These are phyloP conservation scores for Furcasterigmium furcatum DNA, from an alignment of 2,329 filamentous ascomycete species.

Conservation along the genomic window DNA sequence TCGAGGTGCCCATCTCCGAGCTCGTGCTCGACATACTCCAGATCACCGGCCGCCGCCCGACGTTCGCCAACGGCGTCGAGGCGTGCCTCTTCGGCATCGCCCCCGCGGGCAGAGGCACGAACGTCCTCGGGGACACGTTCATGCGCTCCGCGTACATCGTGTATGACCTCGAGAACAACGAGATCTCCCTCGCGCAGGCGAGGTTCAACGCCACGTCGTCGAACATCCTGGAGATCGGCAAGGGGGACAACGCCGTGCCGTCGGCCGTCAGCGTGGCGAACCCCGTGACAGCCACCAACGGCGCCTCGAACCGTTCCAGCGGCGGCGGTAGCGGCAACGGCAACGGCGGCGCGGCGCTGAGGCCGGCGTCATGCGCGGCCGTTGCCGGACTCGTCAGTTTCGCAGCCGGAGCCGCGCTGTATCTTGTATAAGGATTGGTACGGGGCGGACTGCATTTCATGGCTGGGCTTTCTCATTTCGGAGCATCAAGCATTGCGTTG, in stretches of 20 bases:
- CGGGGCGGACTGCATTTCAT: too few relatives aligned
- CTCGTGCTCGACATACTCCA: constrained; percentile 45
- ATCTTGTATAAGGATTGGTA: background rate
- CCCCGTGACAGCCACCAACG: constrained; percentile 46
- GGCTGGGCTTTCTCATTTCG: too few relatives aligned
- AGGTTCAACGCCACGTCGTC: constrained; percentile 53
- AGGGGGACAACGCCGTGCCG: constrained; percentile 46
- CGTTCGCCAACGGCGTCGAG: constrained; percentile 50
- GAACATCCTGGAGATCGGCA: constrained; percentile 52
- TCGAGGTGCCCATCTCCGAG: constrained; percentile 56
- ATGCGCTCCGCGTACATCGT: constrained; percentile 73
- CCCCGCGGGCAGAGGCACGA: constrained; percentile 50
- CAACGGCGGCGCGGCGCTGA: constrained; percentile 7
- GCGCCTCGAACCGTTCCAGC: constrained; percentile 19
- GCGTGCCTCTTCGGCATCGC: constrained; percentile 68
- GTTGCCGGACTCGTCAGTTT: background rate
- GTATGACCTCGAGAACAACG: constrained; percentile 69
- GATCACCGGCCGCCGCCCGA: constrained; percentile 41
- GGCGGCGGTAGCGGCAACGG: constrained; percentile 3
- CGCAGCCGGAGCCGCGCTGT: background rate
- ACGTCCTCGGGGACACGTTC: constrained; percentile 69
- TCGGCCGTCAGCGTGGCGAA: constrained; percentile 47
- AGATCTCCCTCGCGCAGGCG: constrained; percentile 68
- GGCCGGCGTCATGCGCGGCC: background rate
- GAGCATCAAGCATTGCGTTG: background rate